phyloP scores from a whole-genome alignment of 1,139 yeast species.

The Magnusiomyces paraingens region DNA sequence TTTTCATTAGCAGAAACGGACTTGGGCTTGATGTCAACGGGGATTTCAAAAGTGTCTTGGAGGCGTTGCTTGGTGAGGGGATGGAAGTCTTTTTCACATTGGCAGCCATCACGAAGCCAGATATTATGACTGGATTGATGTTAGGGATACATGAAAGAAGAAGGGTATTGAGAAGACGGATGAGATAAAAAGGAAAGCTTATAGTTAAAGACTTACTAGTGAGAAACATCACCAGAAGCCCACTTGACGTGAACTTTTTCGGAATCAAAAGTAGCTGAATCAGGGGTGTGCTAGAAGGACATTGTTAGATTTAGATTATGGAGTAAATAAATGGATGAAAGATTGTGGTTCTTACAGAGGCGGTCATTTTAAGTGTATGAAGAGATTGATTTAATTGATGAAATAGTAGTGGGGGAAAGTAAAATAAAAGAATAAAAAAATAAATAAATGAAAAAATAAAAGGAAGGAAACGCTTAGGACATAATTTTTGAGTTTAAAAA shows the following conservation, averaged over 20 bases:
- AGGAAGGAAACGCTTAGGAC: not conserved
- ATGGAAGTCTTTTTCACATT: slow-evolving; percentile 55
- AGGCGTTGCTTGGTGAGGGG: slow-evolving; percentile 58
- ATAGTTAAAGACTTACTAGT: slow-evolving; percentile 21
- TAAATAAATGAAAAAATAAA: not conserved
- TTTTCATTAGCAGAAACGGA: slow-evolving; percentile 10
- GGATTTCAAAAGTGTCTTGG: slow-evolving; percentile 50
- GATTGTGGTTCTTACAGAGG: not conserved
- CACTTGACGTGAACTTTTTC: slow-evolving; percentile 29
- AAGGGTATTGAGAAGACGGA: not conserved
- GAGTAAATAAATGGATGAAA: not conserved
- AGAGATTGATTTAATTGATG: too few relatives aligned
- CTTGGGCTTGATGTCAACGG: slow-evolving; percentile 42
- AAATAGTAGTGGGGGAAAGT: too few relatives aligned
- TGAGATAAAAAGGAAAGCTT: not conserved
- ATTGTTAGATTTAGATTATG: too few relatives aligned
- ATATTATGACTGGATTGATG: slow-evolving; percentile 39
- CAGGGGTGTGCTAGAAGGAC: not conserved
- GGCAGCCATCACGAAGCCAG: slow-evolving; percentile 71
- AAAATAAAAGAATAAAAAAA: too few relatives aligned
- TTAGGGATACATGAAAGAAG: not conserved
- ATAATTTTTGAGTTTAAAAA: not conserved
- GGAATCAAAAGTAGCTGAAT: slow-evolving; percentile 20
- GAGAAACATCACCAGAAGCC: slow-evolving; percentile 30
- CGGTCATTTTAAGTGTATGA: too few relatives aligned